A percentile compares a stretch with the other conserved stretches of the same genome.
These are phyloP conservation scores for Ascocoryne sarcoides DNA, from an alignment of 2,329 filamentous ascomycete genomes.

Conservation along the genomic window DNA sequence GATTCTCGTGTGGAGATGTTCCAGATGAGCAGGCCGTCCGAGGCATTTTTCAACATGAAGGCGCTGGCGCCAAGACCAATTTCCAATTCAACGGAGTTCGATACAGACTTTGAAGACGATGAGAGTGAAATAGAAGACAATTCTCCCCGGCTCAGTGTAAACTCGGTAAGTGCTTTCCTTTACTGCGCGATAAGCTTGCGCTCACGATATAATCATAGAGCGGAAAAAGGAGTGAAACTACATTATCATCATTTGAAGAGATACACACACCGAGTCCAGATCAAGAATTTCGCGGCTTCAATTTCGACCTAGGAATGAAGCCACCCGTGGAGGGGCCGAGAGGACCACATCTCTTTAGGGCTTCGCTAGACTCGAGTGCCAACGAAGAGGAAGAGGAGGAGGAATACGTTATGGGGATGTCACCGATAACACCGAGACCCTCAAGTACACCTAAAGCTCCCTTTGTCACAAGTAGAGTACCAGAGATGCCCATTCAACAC, in stretches of 20 bases:
- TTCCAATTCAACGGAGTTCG: conserved; percentile 67
- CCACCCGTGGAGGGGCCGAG: conserved; percentile 70
- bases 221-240: conserved; percentile 69
- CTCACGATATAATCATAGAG: conserved; percentile 37
- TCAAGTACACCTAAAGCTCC: conserved; percentile 29
- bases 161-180: conserved; percentile 51
- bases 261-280: conserved; percentile 66
- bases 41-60: conserved; percentile 54
- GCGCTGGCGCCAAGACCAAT: conserved; percentile 47
- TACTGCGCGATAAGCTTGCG: conserved; percentile 6
- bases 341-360: conserved; percentile 80
- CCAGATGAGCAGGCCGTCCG: conserved; percentile 38
- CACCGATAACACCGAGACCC: conserved; percentile 62
- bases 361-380: conserved; percentile 50
- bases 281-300: conserved; percentile 50
- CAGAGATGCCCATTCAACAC: conserved; percentile 16
- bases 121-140: conserved; percentile 46
- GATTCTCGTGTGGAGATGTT: conserved; percentile 34
- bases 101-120: conserved; percentile 64
- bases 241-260: conserved; percentile 80
- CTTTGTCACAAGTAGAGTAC: conserved; percentile 16
- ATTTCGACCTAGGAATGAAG: conserved; percentile 45
- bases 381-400: conserved; percentile 43
- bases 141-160: conserved; percentile 57
- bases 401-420: conserved; percentile 54